Evolutionary conservation across 345 rosid genomes (phyloP).

Genomic region (Sonneratia alba): DNA sequence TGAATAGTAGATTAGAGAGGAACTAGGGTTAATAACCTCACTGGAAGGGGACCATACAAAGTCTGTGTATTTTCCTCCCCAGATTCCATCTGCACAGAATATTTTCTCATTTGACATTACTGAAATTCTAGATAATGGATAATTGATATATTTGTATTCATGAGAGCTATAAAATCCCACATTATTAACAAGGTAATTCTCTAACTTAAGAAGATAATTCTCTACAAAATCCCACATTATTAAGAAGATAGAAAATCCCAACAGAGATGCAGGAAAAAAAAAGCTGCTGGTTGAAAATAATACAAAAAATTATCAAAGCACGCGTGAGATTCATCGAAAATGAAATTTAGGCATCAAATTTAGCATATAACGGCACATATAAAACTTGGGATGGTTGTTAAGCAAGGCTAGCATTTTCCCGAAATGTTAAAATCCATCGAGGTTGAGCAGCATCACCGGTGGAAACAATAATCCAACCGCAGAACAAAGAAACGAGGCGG

Average conservation of each 20-base stretch:
- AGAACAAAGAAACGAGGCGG: slow-evolving; percentile 1
- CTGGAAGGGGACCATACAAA: not conserved
- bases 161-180: not conserved
- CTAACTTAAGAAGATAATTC: not conserved
- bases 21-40: not conserved
- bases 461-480: slow-evolving; percentile 80
- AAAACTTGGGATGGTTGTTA: slow-evolving; percentile 61
- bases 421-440: slow-evolving; percentile 64
- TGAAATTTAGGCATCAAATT: not conserved
- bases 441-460: slow-evolving; percentile 69
- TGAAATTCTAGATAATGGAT: no score
- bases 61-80: not conserved
- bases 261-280: not conserved
- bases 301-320: not conserved
- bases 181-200: not conserved
- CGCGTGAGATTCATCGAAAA: not conserved
- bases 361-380: slow-evolving; percentile 8
- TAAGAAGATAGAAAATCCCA: not conserved
- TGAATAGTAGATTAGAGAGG: not conserved
- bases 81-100: not conserved
- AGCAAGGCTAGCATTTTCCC: slow-evolving; percentile 42
- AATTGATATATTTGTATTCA: not conserved
- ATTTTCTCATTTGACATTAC: not conserved
- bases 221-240: no score
- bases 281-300: not conserved